A percentile compares a stretch with the other conserved stretches of the same genome.
Conservation (phyloP, 371 early-diverging fungal species). For the Mucor velutinosus region DNA sequence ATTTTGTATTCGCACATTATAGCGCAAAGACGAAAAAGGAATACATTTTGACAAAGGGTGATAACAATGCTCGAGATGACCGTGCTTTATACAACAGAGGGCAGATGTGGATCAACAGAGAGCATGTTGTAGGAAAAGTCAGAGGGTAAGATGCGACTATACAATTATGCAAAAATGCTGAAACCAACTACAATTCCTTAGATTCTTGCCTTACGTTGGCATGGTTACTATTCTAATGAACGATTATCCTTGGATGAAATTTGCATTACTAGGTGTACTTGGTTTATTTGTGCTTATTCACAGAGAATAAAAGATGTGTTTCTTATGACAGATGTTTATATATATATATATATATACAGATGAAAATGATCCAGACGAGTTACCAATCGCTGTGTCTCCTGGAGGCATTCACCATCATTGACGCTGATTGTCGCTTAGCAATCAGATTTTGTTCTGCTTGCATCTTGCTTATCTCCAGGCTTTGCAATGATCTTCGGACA, state of each 20-base stretch:
- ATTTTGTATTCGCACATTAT: not conserved
- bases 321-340: not conserved
- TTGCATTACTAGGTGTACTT: slow-evolving; percentile 75
- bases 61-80: slow-evolving; percentile 96
- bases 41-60: slow-evolving; percentile 97
- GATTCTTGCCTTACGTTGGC: slow-evolving; percentile 92
- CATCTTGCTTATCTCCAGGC: not conserved
- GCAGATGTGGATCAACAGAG: slow-evolving; percentile 89
- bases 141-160: slow-evolving; percentile 57
- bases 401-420: not conserved
- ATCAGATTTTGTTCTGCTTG: not conserved
- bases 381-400: not conserved
- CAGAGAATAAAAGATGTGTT: slow-evolving; percentile 45
- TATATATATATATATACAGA: not conserved
- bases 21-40: slow-evolving; percentile 72
- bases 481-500: slow-evolving; percentile 1
- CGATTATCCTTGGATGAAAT: slow-evolving; percentile 92
- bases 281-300: slow-evolving; percentile 72
- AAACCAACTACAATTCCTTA: slow-evolving; percentile 19
- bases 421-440: not conserved
- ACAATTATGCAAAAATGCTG: not conserved
- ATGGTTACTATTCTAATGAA: slow-evolving; percentile 96
- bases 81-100: slow-evolving; percentile 88
- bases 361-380: not conserved
- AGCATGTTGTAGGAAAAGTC: slow-evolving; percentile 91